Evolutionary conservation across 176 grass and related monocot species (phyloP), one percentile per base, ranked within the genome.

Genomic region (Phoenix dactylifera): DNA sequence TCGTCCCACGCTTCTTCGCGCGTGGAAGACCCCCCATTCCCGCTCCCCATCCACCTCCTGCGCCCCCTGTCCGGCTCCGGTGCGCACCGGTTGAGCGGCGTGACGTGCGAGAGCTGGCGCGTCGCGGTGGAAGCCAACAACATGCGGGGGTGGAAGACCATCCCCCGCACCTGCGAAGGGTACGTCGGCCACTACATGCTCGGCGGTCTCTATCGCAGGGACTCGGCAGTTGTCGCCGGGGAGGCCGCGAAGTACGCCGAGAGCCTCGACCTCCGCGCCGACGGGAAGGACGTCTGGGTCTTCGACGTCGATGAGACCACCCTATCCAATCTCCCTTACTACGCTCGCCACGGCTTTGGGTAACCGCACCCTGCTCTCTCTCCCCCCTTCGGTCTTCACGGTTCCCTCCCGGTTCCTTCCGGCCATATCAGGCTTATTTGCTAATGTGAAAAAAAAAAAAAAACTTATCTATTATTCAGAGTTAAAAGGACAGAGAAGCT

Each of bases 291-390:
- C 49, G 23, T 35, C 12, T 73, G 70, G 70, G 15, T 73, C 48
- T 73, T 65, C 16, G 71, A 74, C 24, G 12, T 74, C 53, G 72
- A 74, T 28, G 60, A 74, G 72, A 64, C 62, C 17, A 5, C 25
- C 4, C 57, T 74, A 18, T 74, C 60, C 7, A 74, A 65, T 24
- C 62, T 74, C 5, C 5, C 5, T 1, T 32, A 32, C 5, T 32
- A 32, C 5, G 29, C 29, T 32, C 4, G 7, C 1, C 29, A 32
- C 5, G 29, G 29, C 5, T 32, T 32, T 7, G 29, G 29, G 29
- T 32, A 32, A 32, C 29, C 29, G 5, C 1, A 1, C 5, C 29
- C 29, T 32, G 29, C 5, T 7, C 29, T 7, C 5, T 32, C 20
- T 20, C 20, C 0, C 20, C 20, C 20, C 20, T 20, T 20, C 20